Conservation (phyloP, 1,284 basidiomycete genomes). For the Cystobasidiaceae sp. region DNA sequence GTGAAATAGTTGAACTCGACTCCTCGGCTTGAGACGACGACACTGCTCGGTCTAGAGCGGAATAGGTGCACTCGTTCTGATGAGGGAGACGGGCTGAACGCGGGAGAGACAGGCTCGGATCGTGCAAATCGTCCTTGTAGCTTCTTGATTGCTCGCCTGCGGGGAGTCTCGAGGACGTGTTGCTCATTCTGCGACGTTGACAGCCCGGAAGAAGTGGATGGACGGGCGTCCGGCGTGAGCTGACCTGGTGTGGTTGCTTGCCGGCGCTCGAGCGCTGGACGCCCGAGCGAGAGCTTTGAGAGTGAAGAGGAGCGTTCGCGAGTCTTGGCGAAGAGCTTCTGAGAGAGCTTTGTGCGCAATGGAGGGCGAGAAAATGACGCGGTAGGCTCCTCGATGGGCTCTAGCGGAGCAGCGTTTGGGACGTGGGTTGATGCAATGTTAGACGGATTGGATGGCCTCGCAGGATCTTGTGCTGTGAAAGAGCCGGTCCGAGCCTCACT, state of each 20-base stretch:
- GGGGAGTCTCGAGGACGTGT: not conserved
- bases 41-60: conserved; percentile 19
- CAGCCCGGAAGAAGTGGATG: not conserved
- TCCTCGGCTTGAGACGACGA: conserved; percentile 13
- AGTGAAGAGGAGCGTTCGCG: conserved; percentile 13
- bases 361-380: not conserved
- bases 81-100: not conserved
- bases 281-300: not conserved
- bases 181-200: no score
- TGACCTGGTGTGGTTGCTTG: not conserved
- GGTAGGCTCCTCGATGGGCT: not conserved
- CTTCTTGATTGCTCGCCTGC: not conserved
- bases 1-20: conserved; percentile 7
- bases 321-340: not conserved
- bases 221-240: not conserved
- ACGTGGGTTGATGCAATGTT: no score
- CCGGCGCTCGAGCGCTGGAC: conserved; percentile 1
- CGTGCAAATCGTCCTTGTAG: conserved; percentile 19
- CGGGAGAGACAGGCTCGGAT: conserved; percentile 7
- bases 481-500: no score
- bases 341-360: conserved; percentile 1
- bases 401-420: no score
- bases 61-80: conserved; percentile 23
- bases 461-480: no score
- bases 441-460: no score